phyloP scores from a whole-genome alignment of 2,329 filamentous ascomycete genomes.

The Cytospora chrysosperma region DNA sequence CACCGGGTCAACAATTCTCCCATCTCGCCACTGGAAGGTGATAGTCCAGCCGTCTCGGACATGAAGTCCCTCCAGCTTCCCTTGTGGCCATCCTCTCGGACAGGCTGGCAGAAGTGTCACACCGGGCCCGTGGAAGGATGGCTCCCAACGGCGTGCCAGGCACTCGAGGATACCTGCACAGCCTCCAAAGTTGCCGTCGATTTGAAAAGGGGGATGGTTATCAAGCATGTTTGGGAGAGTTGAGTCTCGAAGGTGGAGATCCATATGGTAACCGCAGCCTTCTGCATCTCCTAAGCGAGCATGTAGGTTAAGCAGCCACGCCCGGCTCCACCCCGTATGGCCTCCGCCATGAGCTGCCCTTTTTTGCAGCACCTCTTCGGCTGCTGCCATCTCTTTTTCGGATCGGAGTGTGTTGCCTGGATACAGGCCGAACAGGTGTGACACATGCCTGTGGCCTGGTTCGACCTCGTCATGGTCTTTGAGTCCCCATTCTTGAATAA shows the following conservation, averaged over 20 bases:
- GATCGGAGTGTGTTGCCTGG: conserved; percentile 41
- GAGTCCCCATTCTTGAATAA: conserved; percentile 42
- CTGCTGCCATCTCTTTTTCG: conserved; percentile 30
- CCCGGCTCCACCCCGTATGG: conserved; percentile 52
- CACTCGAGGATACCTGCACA: conserved; percentile 47
- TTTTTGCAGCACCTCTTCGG: conserved; percentile 31
- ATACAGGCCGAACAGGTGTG: conserved; percentile 49
- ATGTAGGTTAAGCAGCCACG: conserved; percentile 50
- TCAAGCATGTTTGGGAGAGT: conserved; percentile 46
- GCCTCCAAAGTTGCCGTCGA: conserved; percentile 51
- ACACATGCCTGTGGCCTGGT: conserved; percentile 50
- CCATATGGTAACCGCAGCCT: conserved; percentile 38
- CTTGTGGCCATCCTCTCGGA: conserved; percentile 36
- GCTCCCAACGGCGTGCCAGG: conserved; percentile 40
- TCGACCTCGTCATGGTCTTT: conserved; percentile 41
- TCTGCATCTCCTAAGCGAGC: conserved; percentile 42
- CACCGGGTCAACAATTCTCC: conserved; percentile 19
- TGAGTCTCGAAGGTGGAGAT: conserved; percentile 39
- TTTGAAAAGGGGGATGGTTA: conserved; percentile 47
- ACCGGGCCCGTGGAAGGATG: conserved; percentile 23
- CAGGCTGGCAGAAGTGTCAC: conserved; percentile 40
- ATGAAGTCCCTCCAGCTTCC: conserved; percentile 35
- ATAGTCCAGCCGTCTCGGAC: conserved; percentile 38
- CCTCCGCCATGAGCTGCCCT: conserved; percentile 39
- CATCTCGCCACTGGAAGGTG: conserved; percentile 38